Evolutionary conservation across 768 basidiomycete genomes (phyloP).

Genomic region (Nevesoporus exiguus): DNA sequence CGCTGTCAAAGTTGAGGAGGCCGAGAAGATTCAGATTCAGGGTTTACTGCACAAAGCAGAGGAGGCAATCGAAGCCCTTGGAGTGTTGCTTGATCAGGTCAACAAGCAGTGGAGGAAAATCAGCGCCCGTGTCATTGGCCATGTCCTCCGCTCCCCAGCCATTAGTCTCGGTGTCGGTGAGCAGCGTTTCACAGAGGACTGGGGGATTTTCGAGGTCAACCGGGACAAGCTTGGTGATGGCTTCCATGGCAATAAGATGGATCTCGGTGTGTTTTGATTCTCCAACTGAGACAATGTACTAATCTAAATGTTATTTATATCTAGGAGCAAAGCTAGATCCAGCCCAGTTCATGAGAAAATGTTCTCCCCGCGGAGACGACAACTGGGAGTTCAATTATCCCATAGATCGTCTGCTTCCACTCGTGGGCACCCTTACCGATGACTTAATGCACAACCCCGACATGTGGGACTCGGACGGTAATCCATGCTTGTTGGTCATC

Average conservation of each 20-base stretch:
- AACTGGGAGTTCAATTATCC: neutral
- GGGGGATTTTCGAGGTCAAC: neutral
- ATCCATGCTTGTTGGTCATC: neutral
- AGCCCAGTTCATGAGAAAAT: neutral
- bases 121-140: neutral
- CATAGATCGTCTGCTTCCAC: neutral
- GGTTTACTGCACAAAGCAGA: neutral
- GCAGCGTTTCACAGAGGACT: neutral
- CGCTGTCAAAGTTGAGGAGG: neutral
- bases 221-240: neutral
- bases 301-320: neutral
- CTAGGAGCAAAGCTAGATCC: neutral
- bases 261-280: neutral
- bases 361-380: neutral
- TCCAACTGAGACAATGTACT: neutral
- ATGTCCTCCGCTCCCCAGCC: neutral
- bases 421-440: neutral
- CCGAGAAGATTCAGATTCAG: neutral
- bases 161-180: neutral
- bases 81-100: neutral
- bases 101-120: neutral
- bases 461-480: neutral
- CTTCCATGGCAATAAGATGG: neutral
- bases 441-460: neutral
- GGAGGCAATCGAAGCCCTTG: neutral